These are phyloP conservation scores for Backusella westeae DNA, from an alignment of 192 early-diverging fungal species.

Conservation along the genomic window DNA sequence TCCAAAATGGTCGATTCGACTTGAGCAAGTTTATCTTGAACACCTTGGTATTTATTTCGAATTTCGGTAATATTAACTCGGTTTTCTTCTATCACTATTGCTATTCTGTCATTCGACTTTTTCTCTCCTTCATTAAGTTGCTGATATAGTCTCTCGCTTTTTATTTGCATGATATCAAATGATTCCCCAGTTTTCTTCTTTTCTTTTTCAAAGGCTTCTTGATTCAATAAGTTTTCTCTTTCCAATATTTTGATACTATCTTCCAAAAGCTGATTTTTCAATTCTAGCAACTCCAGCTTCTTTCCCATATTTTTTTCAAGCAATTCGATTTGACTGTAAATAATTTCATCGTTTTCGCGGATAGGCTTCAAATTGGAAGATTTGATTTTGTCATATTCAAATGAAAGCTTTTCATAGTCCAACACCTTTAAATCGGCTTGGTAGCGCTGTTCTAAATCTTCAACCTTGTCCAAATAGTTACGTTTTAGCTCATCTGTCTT, in stretches of 20 bases:
- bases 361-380: background rate
- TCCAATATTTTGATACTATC: background rate
- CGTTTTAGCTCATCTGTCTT: background rate
- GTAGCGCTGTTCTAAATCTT: background rate
- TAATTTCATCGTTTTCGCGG: background rate
- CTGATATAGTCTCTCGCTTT: background rate
- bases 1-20: background rate
- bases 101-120: background rate
- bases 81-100: background rate
- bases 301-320: background rate
- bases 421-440: background rate
- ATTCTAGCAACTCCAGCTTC: background rate
- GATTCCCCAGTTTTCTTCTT: background rate
- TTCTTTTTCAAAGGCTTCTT: slow-evolving; percentile 2
- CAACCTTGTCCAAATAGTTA: background rate
- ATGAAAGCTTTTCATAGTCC: background rate
- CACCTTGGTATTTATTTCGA: background rate
- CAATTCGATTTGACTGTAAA: background rate
- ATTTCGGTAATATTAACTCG: background rate
- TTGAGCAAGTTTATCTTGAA: background rate
- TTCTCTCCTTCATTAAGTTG: background rate
- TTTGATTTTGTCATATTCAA: background rate
- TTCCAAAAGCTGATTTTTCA: background rate
- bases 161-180: background rate
- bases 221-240: background rate